phyloP scores from a whole-genome alignment of 2,329 filamentous ascomycete genomes.

The Claviceps cyperi region DNA sequence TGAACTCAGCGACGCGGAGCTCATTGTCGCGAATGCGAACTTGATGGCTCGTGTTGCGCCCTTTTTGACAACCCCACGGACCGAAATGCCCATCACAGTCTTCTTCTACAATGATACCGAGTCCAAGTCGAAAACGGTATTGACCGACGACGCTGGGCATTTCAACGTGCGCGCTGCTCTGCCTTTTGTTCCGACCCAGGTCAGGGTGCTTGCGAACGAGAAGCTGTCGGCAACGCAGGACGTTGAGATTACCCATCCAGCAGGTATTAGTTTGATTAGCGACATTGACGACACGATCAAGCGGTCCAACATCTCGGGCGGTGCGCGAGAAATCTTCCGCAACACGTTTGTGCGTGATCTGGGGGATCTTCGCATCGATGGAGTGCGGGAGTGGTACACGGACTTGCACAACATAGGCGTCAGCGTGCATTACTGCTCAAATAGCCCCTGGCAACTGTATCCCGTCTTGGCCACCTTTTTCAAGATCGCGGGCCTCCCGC shows the following conservation, averaged over 20 bases:
- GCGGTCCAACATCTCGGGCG: constrained; percentile 75
- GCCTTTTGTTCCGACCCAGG: constrained; percentile 80
- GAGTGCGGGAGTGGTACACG: constrained; percentile 82
- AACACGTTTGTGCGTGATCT: constrained; percentile 90
- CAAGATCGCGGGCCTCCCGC: constrained; percentile 61
- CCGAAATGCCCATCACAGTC: constrained; percentile 65
- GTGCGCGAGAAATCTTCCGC: constrained; percentile 86
- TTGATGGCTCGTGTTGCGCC: constrained; percentile 78
- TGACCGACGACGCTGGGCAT: constrained; percentile 80
- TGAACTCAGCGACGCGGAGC: constrained; percentile 61
- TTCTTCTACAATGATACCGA: constrained; percentile 86
- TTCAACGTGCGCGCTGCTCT: constrained; percentile 69
- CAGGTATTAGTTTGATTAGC: constrained; percentile 82
- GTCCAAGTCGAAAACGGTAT: constrained; percentile 71
- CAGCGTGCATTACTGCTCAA: constrained; percentile 93
- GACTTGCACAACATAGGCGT: constrained; percentile 67
- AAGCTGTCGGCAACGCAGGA: constrained; percentile 68
- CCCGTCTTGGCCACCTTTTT: constrained; percentile 82
- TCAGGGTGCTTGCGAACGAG: constrained; percentile 76
- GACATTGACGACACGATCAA: constrained; percentile 98
- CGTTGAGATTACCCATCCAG: constrained; percentile 60
- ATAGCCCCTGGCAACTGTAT: constrained; percentile 95
- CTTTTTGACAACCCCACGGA: constrained; percentile 75
- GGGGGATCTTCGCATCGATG: constrained; percentile 65
- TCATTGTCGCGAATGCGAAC: constrained; percentile 68